phyloP scores from a whole-genome alignment of 148 eudicot species.

The Dysphania ambrosioides region DNA sequence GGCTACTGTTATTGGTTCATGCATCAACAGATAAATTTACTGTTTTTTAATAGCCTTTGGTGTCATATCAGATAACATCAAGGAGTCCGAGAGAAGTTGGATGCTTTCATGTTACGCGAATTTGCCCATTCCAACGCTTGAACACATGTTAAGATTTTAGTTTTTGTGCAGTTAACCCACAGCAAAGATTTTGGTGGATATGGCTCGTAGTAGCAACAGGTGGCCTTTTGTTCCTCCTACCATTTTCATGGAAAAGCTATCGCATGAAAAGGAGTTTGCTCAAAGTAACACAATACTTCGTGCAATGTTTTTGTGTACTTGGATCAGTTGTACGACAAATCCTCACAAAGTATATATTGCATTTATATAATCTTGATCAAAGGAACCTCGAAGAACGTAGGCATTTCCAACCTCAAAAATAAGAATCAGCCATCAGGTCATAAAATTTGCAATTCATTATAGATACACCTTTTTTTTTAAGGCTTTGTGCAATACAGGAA shows the following conservation, averaged over 20 bases:
- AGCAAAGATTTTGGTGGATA: conserved; percentile 14
- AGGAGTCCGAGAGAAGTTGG: no score
- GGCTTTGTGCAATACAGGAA: neutral
- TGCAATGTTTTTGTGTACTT: conserved; percentile 8
- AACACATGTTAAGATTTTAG: no score
- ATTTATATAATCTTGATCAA: conserved; percentile 8
- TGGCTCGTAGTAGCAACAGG: conserved; percentile 23
- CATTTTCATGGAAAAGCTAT: conserved; percentile 21
- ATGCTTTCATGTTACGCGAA: no score
- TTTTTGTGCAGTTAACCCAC: neutral
- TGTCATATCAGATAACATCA: no score
- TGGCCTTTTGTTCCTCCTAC: neutral
- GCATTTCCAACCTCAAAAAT: neutral
- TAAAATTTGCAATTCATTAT: neutral
- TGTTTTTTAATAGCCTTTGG: no score
- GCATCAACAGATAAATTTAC: no score
- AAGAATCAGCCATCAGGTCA: no score
- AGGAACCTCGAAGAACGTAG: conserved; percentile 10
- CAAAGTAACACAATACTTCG: neutral
- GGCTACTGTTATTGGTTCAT: no score
- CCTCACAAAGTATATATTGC: neutral
- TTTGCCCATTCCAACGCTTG: no score
- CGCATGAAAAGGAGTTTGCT: conserved; percentile 9
- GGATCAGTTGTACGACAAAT: neutral
- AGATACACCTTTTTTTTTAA: no score